These are phyloP conservation scores for Plectosphaerella plurivora DNA, from an alignment of 2,329 filamentous ascomycete genomes.

Conservation along the genomic window DNA sequence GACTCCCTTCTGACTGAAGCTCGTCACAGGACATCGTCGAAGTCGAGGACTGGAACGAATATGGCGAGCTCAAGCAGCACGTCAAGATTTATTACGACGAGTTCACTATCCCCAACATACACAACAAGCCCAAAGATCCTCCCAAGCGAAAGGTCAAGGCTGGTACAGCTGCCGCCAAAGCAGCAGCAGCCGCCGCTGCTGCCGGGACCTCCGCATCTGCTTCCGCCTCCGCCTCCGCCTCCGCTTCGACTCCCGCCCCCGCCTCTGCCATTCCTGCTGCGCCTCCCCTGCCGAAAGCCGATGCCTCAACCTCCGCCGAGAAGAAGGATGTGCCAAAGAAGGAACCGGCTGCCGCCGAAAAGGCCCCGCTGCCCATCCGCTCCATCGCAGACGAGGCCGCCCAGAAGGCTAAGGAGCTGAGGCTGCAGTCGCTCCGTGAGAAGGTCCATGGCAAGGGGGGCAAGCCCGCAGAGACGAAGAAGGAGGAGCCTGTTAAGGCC, in stretches of 20 bases:
- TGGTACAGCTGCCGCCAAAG: constrained; percentile 5
- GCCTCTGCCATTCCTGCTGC: constrained; percentile 14
- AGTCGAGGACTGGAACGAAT: constrained; percentile 99
- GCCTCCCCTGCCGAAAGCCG: constrained; percentile 21
- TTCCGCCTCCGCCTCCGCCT: constrained; percentile 4
- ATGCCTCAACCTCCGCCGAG: constrained; percentile 2
- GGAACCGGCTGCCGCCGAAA: constrained; percentile 11
- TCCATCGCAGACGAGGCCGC: constrained; percentile 63
- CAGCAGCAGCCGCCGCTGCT: not conserved
- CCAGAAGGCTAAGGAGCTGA: constrained; percentile 57
- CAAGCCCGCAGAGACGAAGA: constrained; percentile 9
- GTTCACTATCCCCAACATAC: constrained; percentile 51
- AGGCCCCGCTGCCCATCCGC: constrained; percentile 38
- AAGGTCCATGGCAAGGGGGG: constrained; percentile 44
- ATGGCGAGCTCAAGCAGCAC: constrained; percentile 87
- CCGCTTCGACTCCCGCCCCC: constrained; percentile 18
- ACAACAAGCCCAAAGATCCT: constrained; percentile 43
- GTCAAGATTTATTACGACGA: constrained; percentile 67
- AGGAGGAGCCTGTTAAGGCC: constrained; percentile 8
- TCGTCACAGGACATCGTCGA: constrained; percentile 74
- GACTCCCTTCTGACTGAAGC: not conserved
- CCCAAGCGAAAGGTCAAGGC: constrained; percentile 17
- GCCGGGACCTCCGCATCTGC: not conserved
- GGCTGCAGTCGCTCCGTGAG: constrained; percentile 47
- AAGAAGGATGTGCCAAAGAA: constrained; percentile 19